phyloP scores from a whole-genome alignment of 2,329 filamentous ascomycete genomes.

The Venturia nashicola region DNA sequence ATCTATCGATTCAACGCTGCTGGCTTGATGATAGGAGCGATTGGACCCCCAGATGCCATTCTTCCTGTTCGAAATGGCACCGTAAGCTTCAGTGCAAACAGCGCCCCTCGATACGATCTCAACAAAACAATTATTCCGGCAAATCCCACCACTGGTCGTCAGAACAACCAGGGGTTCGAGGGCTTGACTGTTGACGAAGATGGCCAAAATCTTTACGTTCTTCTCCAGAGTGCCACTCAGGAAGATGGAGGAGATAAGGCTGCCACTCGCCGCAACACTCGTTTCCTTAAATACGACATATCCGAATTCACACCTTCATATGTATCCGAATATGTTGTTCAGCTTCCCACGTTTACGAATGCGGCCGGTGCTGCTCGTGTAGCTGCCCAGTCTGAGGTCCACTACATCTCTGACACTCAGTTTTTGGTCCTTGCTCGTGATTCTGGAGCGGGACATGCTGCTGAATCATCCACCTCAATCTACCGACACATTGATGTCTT shows the following conservation, averaged over 20 bases:
- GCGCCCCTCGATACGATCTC: constrained; percentile 47
- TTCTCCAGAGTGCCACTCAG: constrained; percentile 53
- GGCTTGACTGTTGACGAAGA: constrained; percentile 51
- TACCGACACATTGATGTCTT: constrained; percentile 62
- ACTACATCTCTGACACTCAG: constrained; percentile 48
- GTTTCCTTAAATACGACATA: constrained; percentile 54
- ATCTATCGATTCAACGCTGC: constrained; percentile 50
- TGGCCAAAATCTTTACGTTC: constrained; percentile 49
- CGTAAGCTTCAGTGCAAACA: constrained; percentile 50
- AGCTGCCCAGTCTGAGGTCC: constrained; percentile 58
- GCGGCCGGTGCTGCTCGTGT: constrained; percentile 38
- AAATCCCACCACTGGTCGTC: constrained; percentile 48
- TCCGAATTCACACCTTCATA: constrained; percentile 33
- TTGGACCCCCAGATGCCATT: constrained; percentile 51
- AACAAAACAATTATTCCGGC: constrained; percentile 37
- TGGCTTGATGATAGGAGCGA: constrained; percentile 50
- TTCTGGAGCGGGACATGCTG: constrained; percentile 45
- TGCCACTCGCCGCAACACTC: constrained; percentile 40
- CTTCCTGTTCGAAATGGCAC: constrained; percentile 51
- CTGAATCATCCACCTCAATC: constrained; percentile 37
- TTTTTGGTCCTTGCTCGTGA: constrained; percentile 58
- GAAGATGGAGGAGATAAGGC: constrained; percentile 36
- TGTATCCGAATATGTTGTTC: constrained; percentile 52
- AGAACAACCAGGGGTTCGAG: constrained; percentile 68
- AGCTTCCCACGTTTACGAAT: constrained; percentile 45